phyloP scores from a whole-genome alignment of 2,329 filamentous ascomycete species.

The Aspergillus jensenii region DNA sequence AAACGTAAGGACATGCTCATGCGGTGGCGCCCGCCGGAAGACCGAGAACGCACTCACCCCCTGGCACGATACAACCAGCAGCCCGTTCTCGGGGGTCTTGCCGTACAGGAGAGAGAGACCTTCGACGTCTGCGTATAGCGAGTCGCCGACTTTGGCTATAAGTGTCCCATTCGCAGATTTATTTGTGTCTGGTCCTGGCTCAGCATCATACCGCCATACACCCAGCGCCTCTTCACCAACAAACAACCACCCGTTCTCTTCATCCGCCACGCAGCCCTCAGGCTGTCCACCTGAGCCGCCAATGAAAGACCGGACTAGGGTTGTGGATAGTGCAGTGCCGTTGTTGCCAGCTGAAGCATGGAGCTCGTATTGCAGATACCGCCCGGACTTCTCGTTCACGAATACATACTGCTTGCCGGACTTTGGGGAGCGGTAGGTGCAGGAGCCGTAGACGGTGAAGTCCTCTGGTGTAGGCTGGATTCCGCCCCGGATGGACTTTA shows the following conservation, averaged over 20 bases:
- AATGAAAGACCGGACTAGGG: conserved; percentile 1
- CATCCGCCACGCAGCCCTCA: conserved; percentile 5
- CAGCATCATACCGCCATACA: conserved; percentile 7
- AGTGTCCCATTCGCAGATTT: neutral
- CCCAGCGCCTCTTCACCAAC: conserved; percentile 7
- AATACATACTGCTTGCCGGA: conserved; percentile 9
- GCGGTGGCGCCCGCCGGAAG: neutral
- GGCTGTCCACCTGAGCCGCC: conserved; percentile 5
- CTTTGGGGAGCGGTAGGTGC: neutral
- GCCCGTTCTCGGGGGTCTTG: neutral
- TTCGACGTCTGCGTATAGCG: conserved; percentile 4
- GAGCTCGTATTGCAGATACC: conserved; percentile 7
- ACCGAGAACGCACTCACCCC: conserved; percentile 8
- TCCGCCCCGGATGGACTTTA: neutral
- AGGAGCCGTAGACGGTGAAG: conserved; percentile 11
- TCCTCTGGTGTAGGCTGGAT: neutral
- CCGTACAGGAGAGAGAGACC: neutral
- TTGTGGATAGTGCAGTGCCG: neutral
- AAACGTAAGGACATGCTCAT: conserved; percentile 11
- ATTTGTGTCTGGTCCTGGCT: neutral
- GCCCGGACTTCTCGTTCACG: conserved; percentile 2
- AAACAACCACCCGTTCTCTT: conserved; percentile 4
- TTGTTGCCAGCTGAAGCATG: neutral
- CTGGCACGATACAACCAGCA: conserved; percentile 4
- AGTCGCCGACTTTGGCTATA: neutral